These are phyloP conservation scores for Penicillium tannophilum DNA, from an alignment of 495 filamentous ascomycete genomes.

Conservation along the genomic window DNA sequence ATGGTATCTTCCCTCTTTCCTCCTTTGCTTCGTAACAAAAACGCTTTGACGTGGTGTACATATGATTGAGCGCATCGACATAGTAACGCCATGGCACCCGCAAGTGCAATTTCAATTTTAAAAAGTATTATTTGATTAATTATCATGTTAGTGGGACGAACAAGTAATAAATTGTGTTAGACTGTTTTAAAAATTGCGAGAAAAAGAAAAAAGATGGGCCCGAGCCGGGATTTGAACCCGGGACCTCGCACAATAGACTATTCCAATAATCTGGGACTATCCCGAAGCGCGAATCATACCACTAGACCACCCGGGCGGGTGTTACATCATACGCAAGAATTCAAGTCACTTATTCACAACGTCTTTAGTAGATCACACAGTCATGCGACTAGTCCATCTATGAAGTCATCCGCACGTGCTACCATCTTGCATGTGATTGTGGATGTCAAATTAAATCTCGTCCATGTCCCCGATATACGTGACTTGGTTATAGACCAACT, in stretches of 20 bases:
- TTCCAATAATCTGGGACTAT: not conserved
- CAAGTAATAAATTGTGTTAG: not conserved
- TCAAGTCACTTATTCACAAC: not conserved
- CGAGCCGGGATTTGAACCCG: constrained; percentile 7
- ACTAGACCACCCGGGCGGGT: constrained; percentile 2
- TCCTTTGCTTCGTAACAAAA: no score
- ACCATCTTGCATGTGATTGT: not conserved
- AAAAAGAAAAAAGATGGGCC: constrained; percentile 1
- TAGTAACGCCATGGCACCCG: no score
- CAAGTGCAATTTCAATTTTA: no score
- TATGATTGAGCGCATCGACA: no score
- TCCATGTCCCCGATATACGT: no score
- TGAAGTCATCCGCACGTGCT: not conserved
- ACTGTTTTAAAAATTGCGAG: not conserved
- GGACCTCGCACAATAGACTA: constrained; percentile 3
- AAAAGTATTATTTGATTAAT: no score
- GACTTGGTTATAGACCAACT: not conserved
- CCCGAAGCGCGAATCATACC: constrained; percentile 7
- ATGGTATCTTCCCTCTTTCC: no score
- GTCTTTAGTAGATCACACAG: no score
- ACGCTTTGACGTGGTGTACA: no score
- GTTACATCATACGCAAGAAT: not conserved
- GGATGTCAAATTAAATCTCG: not conserved
- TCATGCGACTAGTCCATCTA: not conserved
- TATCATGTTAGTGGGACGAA: not conserved